Base-by-base conservation (phyloP, 1,284 basidiomycete genomes). In the Caloboletus firmus region DNA sequence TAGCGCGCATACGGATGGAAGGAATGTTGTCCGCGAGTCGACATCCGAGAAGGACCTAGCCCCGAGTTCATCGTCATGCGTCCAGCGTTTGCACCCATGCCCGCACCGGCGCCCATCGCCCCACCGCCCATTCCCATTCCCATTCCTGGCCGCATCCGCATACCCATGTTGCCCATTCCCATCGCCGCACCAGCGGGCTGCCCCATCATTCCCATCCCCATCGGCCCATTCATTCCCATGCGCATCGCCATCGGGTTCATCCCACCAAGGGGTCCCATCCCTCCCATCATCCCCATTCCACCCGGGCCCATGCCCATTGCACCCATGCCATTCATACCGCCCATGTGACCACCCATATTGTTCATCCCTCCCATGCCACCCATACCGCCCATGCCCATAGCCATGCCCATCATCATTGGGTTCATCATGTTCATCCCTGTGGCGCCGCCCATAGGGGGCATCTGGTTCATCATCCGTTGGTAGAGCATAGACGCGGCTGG, bases 1-100 rank as follows among this genome's bases (percentile, higher is more conserved):
- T 60, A 78, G 59, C 83, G 78, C 42, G 83, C 76, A 63, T 85
- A 85, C 17, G 83, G 83, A 66, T 85, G 83, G 68, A 79, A 85
- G 43, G 75, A 76, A 58, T 84, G 80, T 59, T 82, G 80, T 61
- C 83, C 83, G 24, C 83, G 77, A 37, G 70, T 77, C 55, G 76
- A 78, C 61, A 78, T 74, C 15, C 83, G 73, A 43, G 78, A 74
- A 18, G 83, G 82, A 11, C 83, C 83, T 12, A 78, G 72, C 2
- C 79, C 80, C n/a, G 76, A 56, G 54, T 73, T 76, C 69, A 75
- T 74, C 64, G 69, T 66, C 58, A 68, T 64, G 58, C 72, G 63
- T 52, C 74, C 59, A 45, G 66, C 62, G 46, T 69, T 60, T 31
- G 70, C 72, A 47, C 69, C 68, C 66, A 75, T 73, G 12, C 73